Evolutionary conservation across 2,329 filamentous ascomycete genomes (phyloP).

Genomic region (Nigrospora osmanthi): DNA sequence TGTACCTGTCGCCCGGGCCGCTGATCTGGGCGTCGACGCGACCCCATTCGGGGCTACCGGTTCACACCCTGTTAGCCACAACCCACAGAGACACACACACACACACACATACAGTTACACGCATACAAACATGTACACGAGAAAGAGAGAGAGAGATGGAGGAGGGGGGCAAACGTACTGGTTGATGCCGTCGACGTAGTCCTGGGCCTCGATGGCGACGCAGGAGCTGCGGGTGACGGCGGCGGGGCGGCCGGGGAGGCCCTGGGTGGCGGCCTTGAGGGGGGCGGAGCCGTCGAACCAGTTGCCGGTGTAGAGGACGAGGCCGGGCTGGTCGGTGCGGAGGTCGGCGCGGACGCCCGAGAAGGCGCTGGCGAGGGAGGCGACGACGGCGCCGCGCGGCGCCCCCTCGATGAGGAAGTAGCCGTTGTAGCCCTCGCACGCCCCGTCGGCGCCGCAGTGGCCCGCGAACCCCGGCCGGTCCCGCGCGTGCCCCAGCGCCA

Average conservation of each 20-base stretch:
- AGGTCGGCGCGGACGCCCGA: slow-evolving; percentile 65
- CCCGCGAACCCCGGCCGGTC: slow-evolving; percentile 45
- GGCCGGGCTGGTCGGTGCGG: slow-evolving; percentile 60
- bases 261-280: slow-evolving; percentile 50
- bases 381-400: slow-evolving; percentile 29
- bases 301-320: slow-evolving; percentile 65
- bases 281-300: slow-evolving; percentile 42
- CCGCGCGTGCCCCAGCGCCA: slow-evolving; percentile 53
- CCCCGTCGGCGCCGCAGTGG: slow-evolving; percentile 54
- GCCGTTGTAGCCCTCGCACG: slow-evolving; percentile 68
- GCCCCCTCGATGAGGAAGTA: slow-evolving; percentile 38
- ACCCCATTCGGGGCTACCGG: slow-evolving; percentile 33
- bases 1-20: slow-evolving; percentile 30
- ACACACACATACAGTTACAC: not conserved
- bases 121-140: not conserved
- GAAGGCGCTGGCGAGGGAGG: slow-evolving; percentile 51
- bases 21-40: slow-evolving; percentile 30
- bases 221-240: slow-evolving; percentile 56
- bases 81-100: not conserved
- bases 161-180: slow-evolving; percentile 38
- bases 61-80: not conserved
- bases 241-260: slow-evolving; percentile 30
- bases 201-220: slow-evolving; percentile 68
- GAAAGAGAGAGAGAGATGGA: not conserved
- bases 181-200: slow-evolving; percentile 73